A percentile compares a stretch with the other conserved stretches of the same genome.
phyloP scores from a whole-genome alignment of 2,329 filamentous ascomycete genomes.

The Scedosporium boydii region DNA sequence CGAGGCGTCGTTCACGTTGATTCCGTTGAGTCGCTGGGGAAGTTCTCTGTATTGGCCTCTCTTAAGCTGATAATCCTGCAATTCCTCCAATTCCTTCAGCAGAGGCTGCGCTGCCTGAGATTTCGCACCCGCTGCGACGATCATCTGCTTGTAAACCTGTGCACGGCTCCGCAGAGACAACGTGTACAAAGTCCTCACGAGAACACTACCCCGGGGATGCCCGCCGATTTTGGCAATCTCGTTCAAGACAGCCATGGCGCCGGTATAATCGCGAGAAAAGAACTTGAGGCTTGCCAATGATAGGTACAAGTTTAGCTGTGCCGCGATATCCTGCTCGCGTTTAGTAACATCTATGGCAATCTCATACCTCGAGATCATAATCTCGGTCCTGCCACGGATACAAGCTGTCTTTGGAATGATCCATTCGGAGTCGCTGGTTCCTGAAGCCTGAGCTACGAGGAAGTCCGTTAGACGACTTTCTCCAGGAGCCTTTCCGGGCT shows the following conservation, averaged over 20 bases:
- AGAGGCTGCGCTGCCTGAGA: conserved; percentile 19
- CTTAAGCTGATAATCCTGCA: conserved; percentile 21
- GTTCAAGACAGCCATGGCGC: conserved; percentile 24
- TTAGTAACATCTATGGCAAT: conserved; percentile 23
- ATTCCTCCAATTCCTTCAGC: conserved; percentile 24
- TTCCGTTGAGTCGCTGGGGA: conserved; percentile 28
- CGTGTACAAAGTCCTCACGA: conserved; percentile 27
- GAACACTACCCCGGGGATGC: conserved; percentile 27
- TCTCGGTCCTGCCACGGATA: conserved; percentile 20
- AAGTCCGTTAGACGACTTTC: conserved; percentile 23
- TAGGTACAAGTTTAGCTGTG: conserved; percentile 26
- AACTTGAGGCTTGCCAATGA: conserved; percentile 24
- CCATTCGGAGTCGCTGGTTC: conserved; percentile 26
- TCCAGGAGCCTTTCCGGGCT: conserved; percentile 14
- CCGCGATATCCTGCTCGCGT: conserved; percentile 23
- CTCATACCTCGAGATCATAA: conserved; percentile 20
- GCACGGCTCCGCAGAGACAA: conserved; percentile 30
- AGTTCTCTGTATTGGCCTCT: conserved; percentile 18
- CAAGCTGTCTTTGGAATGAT: conserved; percentile 28
- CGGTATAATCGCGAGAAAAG: conserved; percentile 23
- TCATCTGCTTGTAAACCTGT: conserved; percentile 24
- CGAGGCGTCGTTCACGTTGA: conserved; percentile 30
- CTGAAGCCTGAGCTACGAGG: conserved; percentile 21
- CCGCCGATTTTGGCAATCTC: conserved; percentile 26
- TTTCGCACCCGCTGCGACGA: conserved; percentile 16